Base-by-base conservation (phyloP, 2,329 filamentous ascomycete species). In the Apiospora kogelbergensis region DNA sequence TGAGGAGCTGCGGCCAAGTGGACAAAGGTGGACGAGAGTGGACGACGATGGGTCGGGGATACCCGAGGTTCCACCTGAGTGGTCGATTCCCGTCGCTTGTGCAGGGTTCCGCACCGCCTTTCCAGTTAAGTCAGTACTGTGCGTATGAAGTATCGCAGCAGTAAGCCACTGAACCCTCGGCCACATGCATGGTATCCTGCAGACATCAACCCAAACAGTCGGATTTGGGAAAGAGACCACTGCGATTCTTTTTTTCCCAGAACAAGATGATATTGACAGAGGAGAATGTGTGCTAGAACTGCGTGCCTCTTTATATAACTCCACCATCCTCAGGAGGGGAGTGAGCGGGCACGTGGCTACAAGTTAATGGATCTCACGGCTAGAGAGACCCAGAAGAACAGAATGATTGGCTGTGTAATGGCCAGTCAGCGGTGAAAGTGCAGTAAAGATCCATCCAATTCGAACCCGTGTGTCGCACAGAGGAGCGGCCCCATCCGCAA, bases 401-500 rank as follows among this genome's bases (percentile, higher is more conserved):
- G 53, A 44, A 67, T 74, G 70, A 75, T 75, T 75, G 74, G 74
- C 63, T 65, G 66, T 63, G 45, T 65, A 37, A 33, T 22, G 45
- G 48, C 65, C 53, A 69, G 70, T 70, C 66, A 64, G 65, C 71
- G 68, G 70, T 66, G 69, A 67, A 70, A 70, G 69, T 63, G 53
- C 65, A 66, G 41, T 63, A 67, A 60, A 22, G 33, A 45, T 17
- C 64, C 45, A 67, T 48, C 68, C 65, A 70, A 63, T 73, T 71
- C 65, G 71, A 71, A 71, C 71, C 68, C 70, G 68, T 72, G 70
- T 70, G 70, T 71, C 70, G 73, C 69, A 71, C 68, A 72, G 65
- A 37, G 65, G 65, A 46, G 45, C 63, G 65, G 42, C 22, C 45
- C 65, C 65, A 53, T 53, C 42, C 44, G 24, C 24, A 66, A 66